Evolutionary conservation across 75 land plant species (phyloP).

Genomic region (Selaginella moellendorffii): DNA sequence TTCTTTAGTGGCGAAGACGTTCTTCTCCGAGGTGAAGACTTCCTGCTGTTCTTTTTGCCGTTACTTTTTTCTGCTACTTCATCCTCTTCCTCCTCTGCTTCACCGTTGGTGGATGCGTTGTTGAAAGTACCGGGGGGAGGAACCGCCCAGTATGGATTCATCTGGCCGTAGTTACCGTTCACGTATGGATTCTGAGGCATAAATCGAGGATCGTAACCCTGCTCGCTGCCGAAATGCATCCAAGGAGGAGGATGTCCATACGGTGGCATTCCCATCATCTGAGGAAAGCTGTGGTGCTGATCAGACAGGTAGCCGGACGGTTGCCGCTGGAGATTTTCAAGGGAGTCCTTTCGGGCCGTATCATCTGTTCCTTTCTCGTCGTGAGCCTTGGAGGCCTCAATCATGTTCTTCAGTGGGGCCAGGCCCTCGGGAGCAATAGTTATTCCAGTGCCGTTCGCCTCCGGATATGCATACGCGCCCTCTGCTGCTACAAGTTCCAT

Average conservation of each 20-base stretch:
- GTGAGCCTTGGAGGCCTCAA: neutral
- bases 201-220: no score
- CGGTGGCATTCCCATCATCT: slow-evolving; percentile 1
- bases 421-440: neutral
- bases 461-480: neutral
- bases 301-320: neutral
- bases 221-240: no score
- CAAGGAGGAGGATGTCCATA: neutral
- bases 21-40: slow-evolving; percentile 47
- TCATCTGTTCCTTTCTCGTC: neutral
- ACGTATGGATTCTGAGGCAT: neutral
- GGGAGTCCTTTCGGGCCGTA: neutral
- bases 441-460: neutral
- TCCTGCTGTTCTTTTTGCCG: slow-evolving; percentile 16
- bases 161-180: neutral
- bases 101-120: neutral
- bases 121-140: neutral
- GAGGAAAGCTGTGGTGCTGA: neutral
- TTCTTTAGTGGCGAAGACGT: slow-evolving; percentile 80
- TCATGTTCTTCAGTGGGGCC: neutral
- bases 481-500: neutral
- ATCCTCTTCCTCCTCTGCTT: neutral
- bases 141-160: neutral
- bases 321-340: neutral
- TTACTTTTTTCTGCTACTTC: neutral